Evolutionary conservation across 257 asterid species (phyloP), one percentile per base, ranked within the genome.

Genomic region (Avicennia marina): DNA sequence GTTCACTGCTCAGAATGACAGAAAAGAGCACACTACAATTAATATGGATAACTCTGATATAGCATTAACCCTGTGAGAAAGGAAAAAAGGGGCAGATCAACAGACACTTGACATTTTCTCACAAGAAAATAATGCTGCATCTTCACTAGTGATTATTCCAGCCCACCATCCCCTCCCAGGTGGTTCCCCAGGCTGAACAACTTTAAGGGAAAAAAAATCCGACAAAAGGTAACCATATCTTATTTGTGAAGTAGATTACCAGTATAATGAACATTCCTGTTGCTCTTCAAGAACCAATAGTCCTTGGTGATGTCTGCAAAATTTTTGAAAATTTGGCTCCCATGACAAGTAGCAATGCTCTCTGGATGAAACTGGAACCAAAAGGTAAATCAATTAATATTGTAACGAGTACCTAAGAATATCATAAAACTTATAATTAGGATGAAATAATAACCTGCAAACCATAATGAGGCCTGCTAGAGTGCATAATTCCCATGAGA

Each of bases 401-500:
- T 25, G 59, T 38, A 41, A 6, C 45, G 39, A 58, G 38, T 17
- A 24, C 21, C 31, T 0, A 11, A 46, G 56, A 54, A 25, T 27
- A n/a, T n/a, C 26, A 49, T 24, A 53, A 11, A 50, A 63, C 6
- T 16, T 33, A 64, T 33, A 34, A 43, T 33, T 16, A 18, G 29
- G 57, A 49, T 42, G 63, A 59, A 18, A 58, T 36, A 62, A 13
- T 55, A 58, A 93, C 99, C 96, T 93, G 99, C 78, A 93, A 63
- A 18, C 97, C 97, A 67, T 82, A 93, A 71, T 93, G 99, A 71
- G 99, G 99, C 66, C 91, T 70, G 62, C 74, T 79, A 29, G 79
- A 72, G 72, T 93, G 99, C 97, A 85, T 89, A 72, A 93, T 72
- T 50, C 97, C 99, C 99, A 93, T 89, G 21, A 93, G 89, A 72